These are phyloP conservation scores for Penicillium nordicum DNA, from an alignment of 2,329 filamentous ascomycete genomes.

Conservation along the genomic window DNA sequence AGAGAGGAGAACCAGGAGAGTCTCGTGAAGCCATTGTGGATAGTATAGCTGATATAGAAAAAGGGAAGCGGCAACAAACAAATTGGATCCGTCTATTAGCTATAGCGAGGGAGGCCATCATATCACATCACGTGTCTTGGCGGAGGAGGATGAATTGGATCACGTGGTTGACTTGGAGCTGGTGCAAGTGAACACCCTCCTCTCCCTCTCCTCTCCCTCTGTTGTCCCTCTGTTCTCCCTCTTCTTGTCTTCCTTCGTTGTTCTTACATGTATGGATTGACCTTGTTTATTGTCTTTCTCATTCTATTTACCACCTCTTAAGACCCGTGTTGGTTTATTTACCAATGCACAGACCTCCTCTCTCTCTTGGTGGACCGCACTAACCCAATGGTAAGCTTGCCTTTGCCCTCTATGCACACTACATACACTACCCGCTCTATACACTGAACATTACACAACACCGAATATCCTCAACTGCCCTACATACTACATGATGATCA, in stretches of 20 bases:
- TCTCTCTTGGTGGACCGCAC: not conserved
- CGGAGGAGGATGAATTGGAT: not conserved
- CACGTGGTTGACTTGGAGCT: not conserved
- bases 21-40: conserved; percentile 44
- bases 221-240: too few relatives aligned
- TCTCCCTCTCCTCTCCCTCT: not conserved
- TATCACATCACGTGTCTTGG: conserved; percentile 9
- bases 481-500: conserved; percentile 34
- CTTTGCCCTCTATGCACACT: not conserved
- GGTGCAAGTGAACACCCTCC: not conserved
- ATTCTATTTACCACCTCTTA: not conserved
- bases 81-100: not conserved
- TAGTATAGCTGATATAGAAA: not conserved
- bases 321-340: not conserved
- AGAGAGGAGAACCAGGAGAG: conserved; percentile 62
- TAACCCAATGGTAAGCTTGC: not conserved
- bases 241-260: not conserved
- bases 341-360: not conserved
- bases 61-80: not conserved
- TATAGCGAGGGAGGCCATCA: conserved; percentile 4
- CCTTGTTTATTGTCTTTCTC: not conserved
- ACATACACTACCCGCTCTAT: not conserved
- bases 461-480: conserved; percentile 9
- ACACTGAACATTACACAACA: conserved; percentile 8
- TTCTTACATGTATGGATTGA: not conserved